A percentile compares a stretch with the other conserved stretches of the same genome.
These are phyloP conservation scores for Cutaneotrichosporon sp. DNA, from an alignment of 1,284 basidiomycete species.

Conservation along the genomic window DNA sequence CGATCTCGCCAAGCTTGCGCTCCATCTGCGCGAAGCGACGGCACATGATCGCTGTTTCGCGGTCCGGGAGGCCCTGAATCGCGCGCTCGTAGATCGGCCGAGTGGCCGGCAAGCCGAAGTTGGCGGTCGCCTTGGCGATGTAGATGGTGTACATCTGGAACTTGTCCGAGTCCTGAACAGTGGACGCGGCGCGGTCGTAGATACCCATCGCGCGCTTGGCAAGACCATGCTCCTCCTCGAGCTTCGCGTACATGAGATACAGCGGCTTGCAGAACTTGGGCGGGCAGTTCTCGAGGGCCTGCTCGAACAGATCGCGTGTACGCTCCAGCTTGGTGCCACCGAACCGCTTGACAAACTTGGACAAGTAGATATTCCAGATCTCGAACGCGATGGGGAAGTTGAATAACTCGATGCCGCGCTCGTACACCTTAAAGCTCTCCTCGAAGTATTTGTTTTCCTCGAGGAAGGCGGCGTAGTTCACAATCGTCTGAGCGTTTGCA, in stretches of 20 bases:
- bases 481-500: slow-evolving; percentile 95
- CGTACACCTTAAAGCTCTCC: slow-evolving; percentile 98
- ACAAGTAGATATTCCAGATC: slow-evolving; percentile 98
- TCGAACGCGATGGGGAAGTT: slow-evolving; percentile 98
- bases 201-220: slow-evolving; percentile 95
- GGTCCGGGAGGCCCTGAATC: slow-evolving; percentile 86
- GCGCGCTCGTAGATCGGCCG: slow-evolving; percentile 95
- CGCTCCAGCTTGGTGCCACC: slow-evolving; percentile 92
- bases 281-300: slow-evolving; percentile 93
- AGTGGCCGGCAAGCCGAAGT: slow-evolving; percentile 93
- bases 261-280: slow-evolving; percentile 90
- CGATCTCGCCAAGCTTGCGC: slow-evolving; percentile 97
- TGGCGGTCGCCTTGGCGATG: slow-evolving; percentile 92
- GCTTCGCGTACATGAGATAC: slow-evolving; percentile 89
- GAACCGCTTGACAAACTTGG: slow-evolving; percentile 95
- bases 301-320: slow-evolving; percentile 93
- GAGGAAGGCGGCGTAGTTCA: slow-evolving; percentile 95
- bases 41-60: slow-evolving; percentile 96
- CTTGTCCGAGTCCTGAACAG: slow-evolving; percentile 82
- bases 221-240: slow-evolving; percentile 92
- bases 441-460: slow-evolving; percentile 98
- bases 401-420: slow-evolving; percentile 94
- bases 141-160: slow-evolving; percentile 98
- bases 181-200: slow-evolving; percentile 84
- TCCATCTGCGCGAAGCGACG: slow-evolving; percentile 92